Conservation (phyloP, 2,329 filamentous ascomycete species). For the Fusarium multiceps region DNA sequence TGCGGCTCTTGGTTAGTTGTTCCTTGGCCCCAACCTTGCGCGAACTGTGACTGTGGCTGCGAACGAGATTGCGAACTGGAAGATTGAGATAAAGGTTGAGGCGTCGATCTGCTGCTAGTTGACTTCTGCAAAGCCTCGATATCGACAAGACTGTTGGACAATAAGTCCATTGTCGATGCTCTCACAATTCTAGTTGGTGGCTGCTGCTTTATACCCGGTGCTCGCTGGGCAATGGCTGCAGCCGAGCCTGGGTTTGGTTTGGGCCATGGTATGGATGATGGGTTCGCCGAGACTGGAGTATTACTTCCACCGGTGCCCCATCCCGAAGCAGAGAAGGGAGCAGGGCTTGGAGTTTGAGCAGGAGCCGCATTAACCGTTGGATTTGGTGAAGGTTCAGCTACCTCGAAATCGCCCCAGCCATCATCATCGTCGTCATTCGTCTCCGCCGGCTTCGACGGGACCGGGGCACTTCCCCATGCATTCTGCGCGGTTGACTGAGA, state of each 20-base stretch:
- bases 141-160: conserved; percentile 64
- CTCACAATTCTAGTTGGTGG: conserved; percentile 50
- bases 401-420: conserved; percentile 76
- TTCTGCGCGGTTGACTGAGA: conserved; percentile 35
- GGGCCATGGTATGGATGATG: conserved; percentile 37
- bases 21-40: conserved; percentile 20
- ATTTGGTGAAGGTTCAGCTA: conserved; percentile 55
- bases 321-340: conserved; percentile 16
- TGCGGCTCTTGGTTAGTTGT: conserved; percentile 6
- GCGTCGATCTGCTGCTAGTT: neutral
- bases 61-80: neutral
- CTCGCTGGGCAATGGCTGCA: conserved; percentile 9
- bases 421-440: conserved; percentile 65
- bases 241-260: conserved; percentile 17
- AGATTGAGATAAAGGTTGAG: conserved; percentile 20
- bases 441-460: conserved; percentile 32
- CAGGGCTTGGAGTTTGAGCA: conserved; percentile 10
- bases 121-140: conserved; percentile 40
- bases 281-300: conserved; percentile 13
- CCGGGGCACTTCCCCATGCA: conserved; percentile 32
- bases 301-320: conserved; percentile 25
- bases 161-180: conserved; percentile 64
- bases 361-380: conserved; percentile 27
- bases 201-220: conserved; percentile 14
- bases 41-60: conserved; percentile 16